Evolutionary conservation across 2,329 filamentous ascomycete species (phyloP).

Genomic region (Apiospora arundinis): DNA sequence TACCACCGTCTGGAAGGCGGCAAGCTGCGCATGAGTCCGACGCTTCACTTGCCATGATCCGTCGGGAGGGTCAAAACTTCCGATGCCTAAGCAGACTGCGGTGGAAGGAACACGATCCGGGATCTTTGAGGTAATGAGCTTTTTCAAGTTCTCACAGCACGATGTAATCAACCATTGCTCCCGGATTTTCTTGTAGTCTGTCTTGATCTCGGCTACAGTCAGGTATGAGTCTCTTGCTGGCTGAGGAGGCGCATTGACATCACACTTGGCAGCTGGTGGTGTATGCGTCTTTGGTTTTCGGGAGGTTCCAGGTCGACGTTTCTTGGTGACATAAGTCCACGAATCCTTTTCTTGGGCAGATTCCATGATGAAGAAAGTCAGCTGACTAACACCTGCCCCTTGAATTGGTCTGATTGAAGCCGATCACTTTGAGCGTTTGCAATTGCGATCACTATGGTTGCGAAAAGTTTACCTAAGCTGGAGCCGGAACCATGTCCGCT

Average conservation of each 20-base stretch:
- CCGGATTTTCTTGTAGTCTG: conserved; percentile 33
- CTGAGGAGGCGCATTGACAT: neutral
- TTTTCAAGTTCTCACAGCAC: conserved; percentile 41
- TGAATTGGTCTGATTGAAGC: neutral
- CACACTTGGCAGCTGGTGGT: neutral
- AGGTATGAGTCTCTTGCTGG: conserved; percentile 23
- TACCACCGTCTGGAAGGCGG: conserved; percentile 57
- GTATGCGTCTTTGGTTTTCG: neutral
- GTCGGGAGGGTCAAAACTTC: conserved; percentile 59
- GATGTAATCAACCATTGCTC: conserved; percentile 36
- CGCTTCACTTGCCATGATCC: conserved; percentile 52
- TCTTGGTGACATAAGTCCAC: conserved; percentile 18
- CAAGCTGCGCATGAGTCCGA: conserved; percentile 58
- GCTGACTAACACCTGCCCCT: neutral
- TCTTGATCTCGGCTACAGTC: conserved; percentile 33
- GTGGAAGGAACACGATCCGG: conserved; percentile 37
- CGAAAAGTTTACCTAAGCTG: conserved; percentile 12
- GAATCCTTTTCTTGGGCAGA: conserved; percentile 12
- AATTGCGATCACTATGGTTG: neutral
- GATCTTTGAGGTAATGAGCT: conserved; percentile 39
- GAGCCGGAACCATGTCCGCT: neutral
- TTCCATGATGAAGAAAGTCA: neutral
- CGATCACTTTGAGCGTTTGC: neutral
- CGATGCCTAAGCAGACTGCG: conserved; percentile 62
- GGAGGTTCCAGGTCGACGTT: neutral